phyloP scores from a whole-genome alignment of 257 asterid genomes.

The Scutellaria minor region DNA sequence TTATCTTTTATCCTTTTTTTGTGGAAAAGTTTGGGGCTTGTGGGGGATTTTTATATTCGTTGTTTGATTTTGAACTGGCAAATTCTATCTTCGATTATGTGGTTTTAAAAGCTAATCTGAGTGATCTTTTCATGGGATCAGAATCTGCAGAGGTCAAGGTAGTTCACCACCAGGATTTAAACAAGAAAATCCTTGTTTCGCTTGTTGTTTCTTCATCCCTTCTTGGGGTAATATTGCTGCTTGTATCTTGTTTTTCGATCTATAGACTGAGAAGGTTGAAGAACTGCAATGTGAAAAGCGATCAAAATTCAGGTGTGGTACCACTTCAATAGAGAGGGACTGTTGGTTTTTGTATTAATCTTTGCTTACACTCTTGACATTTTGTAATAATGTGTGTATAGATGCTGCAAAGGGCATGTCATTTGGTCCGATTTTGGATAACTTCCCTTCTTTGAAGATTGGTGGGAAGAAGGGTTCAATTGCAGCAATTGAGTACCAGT shows the following conservation, averaged over 20 bases:
- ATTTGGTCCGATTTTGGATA: conserved; percentile 63
- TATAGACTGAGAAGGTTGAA: conserved; percentile 58
- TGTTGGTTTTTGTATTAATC: no score
- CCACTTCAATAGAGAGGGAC: background rate
- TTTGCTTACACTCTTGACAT: no score
- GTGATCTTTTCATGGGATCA: conserved; percentile 40
- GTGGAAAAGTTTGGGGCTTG: background rate
- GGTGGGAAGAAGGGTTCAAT: conserved; percentile 68
- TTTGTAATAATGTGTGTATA: conserved; percentile 25
- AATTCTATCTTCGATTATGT: background rate
- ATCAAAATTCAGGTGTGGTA: conserved; percentile 53
- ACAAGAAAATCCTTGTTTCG: conserved; percentile 77
- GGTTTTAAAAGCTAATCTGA: conserved; percentile 21
- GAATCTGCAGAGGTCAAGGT: conserved; percentile 56
- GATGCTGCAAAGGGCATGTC: conserved; percentile 55
- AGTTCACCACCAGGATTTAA: conserved; percentile 78
- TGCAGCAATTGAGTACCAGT: conserved; percentile 64
- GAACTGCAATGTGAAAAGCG: conserved; percentile 46
- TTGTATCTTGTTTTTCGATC: conserved; percentile 59
- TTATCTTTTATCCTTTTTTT: background rate
- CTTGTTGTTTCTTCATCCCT: conserved; percentile 77
- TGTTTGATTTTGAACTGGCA: background rate
- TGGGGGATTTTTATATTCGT: conserved; percentile 2
- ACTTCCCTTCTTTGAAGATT: conserved; percentile 51
- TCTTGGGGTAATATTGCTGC: conserved; percentile 66